Evolutionary conservation across 176 grass and related monocot genomes (phyloP).

Genomic region (Juncus inflexus): DNA sequence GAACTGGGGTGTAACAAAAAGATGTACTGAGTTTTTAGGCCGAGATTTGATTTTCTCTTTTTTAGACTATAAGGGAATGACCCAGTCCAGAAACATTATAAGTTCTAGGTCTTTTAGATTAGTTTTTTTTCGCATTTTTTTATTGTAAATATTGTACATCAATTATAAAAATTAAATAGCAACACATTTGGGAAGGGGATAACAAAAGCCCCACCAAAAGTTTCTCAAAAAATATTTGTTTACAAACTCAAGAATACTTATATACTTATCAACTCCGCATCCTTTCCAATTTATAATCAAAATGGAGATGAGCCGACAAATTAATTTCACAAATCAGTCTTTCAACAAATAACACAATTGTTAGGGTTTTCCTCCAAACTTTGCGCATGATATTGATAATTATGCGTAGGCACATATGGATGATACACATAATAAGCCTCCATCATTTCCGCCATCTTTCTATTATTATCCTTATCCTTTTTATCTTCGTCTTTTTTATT

Average conservation of each 20-base stretch:
- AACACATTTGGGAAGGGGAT: too few species aligned
- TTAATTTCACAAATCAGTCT: constrained; percentile 5
- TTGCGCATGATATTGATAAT: constrained; percentile 15
- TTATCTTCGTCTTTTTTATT: constrained; percentile 27
- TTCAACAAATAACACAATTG: constrained; percentile 52
- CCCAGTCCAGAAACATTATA: too few species aligned
- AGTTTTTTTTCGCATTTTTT: too few species aligned
- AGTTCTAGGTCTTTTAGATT: too few species aligned
- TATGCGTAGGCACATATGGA: not conserved
- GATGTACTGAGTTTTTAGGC: too few species aligned
- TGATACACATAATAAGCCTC: constrained; percentile 28
- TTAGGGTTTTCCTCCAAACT: constrained; percentile 75
- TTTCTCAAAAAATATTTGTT: not conserved
- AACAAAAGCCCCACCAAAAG: too few species aligned
- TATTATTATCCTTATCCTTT: constrained; percentile 26
- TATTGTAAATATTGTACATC: too few species aligned
- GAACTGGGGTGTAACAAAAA: too few species aligned
- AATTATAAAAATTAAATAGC: too few species aligned
- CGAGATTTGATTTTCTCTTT: too few species aligned
- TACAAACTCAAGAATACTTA: constrained; percentile 2
- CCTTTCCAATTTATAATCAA: not conserved
- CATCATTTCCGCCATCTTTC: not conserved
- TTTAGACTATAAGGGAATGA: too few species aligned
- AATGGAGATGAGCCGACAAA: not conserved
- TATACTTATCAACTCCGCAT: not conserved